Conservation (phyloP, 148 eudicot species). For the Vaccinium corymbosum region DNA sequence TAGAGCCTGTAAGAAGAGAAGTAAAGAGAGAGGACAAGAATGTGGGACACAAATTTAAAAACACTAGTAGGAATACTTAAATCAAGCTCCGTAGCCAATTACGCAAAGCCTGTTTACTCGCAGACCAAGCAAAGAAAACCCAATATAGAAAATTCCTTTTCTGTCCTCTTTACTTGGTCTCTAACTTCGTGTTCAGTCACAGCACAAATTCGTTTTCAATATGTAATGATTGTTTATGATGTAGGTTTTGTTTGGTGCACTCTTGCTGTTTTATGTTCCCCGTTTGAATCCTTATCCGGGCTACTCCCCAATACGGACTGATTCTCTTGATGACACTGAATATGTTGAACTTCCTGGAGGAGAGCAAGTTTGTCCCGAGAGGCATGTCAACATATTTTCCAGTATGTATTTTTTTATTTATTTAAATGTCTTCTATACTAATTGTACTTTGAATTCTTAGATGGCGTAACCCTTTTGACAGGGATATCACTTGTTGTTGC, state of each 20-base stretch:
- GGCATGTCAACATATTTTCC: slow-evolving; percentile 68
- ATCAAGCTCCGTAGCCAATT: background rate
- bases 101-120: background rate
- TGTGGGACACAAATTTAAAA: background rate
- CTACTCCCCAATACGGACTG: slow-evolving; percentile 58
- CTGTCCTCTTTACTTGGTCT: background rate
- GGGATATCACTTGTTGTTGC: background rate
- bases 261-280: slow-evolving; percentile 67
- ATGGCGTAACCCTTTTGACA: background rate
- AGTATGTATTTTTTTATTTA: slow-evolving; percentile 38
- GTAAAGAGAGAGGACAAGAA: background rate
- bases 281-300: slow-evolving; percentile 85
- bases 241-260: slow-evolving; percentile 78
- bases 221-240: slow-evolving; percentile 15
- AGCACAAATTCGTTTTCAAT: background rate
- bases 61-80: background rate
- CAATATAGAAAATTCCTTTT: background rate
- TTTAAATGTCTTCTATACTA: background rate
- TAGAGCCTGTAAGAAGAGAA: background rate
- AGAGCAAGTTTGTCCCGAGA: slow-evolving; percentile 87
- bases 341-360: slow-evolving; percentile 92
- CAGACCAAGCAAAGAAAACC: background rate
- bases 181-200: background rate
- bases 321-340: slow-evolving; percentile 49
- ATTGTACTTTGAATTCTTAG: background rate